Evolutionary conservation across 495 filamentous ascomycete species (phyloP).

Genomic region (Podospora pseudoanserina): DNA sequence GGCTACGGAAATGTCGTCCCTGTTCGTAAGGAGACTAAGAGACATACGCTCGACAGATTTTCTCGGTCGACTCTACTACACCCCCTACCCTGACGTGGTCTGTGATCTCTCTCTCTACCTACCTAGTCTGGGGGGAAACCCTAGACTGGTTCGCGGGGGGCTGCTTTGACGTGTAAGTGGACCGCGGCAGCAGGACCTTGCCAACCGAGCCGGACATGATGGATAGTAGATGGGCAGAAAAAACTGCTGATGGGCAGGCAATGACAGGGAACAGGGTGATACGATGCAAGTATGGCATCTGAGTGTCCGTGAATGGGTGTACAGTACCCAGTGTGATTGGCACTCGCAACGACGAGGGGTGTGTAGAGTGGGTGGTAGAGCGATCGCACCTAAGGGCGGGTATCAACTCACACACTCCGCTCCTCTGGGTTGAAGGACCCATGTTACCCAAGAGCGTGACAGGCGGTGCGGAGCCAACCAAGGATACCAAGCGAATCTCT

Average conservation of each 20-base stretch:
- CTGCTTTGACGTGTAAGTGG: constrained; percentile 24
- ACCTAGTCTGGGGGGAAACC: neutral
- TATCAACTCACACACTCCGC: constrained; percentile 4
- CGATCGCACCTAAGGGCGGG: neutral
- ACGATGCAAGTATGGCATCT: neutral
- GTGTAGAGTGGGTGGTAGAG: neutral
- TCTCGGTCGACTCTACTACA: neutral
- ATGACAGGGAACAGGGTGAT: constrained; percentile 4
- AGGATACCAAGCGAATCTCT: neutral
- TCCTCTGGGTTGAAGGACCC: neutral
- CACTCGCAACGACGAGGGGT: neutral
- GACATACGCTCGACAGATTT: neutral
- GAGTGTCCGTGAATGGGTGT: constrained; percentile 3
- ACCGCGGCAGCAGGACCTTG: constrained; percentile 7
- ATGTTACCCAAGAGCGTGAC: neutral
- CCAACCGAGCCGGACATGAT: constrained; percentile 1
- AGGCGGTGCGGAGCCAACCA: neutral
- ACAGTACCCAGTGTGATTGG: constrained; percentile 15
- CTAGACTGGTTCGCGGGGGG: constrained; percentile 9
- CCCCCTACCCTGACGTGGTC: constrained; percentile 8
- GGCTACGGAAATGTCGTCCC: neutral
- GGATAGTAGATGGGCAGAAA: neutral
- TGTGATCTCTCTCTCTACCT: neutral
- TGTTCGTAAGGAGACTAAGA: neutral
- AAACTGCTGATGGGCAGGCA: constrained; percentile 5